Evolutionary conservation across 257 asterid genomes (phyloP), one percentile per base, ranked within the genome.

Genomic region (Solanum tarijense): DNA sequence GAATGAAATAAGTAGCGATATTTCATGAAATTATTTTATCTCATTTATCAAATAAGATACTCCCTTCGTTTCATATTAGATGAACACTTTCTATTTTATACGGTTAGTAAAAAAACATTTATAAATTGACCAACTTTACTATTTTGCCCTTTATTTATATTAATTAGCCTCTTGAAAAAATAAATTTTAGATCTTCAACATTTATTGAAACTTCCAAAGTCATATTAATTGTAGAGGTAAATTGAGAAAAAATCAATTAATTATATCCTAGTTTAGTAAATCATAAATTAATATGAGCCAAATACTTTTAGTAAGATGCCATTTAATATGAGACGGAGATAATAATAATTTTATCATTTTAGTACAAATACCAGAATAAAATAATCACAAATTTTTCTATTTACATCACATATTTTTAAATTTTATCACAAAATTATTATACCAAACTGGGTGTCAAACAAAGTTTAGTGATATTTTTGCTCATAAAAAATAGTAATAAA

Each of bases 281-380:
- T 55, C 0, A 52, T 52, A 0, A 52, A 52, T 52, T 18, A 52
- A 18, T 52, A 52, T 6, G 62, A 52, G n/a, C 0, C n/a, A 52
- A 18, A 52, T 52, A 52, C 20, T 46, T 46, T 46, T 46, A 46
- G 20, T 46, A 13, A 46, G 18, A 46, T 52, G n/a, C 3, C 23
- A 20, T 52, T 0, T 52, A 52, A 52, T 52, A 52, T 52, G 9
- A 18, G 9, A 16, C 1, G 9, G 0, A 52, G n/a, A 0, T 52
- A 16, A 9, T 0, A 16, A 52, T 0, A 23, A 23, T 0, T 2
- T 23, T 62, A 10, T 10, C 7, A 23, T 23, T 23, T 62, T 62
- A 62, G 0, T 62, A 60, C 1, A 62, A 4, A 23, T 60, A 9
- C 1, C 0, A 4, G 0, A 9, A 23, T 62, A n/a, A 62, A 0